Conservation (phyloP, 768 basidiomycete genomes). For the Mycena epipterygia region DNA sequence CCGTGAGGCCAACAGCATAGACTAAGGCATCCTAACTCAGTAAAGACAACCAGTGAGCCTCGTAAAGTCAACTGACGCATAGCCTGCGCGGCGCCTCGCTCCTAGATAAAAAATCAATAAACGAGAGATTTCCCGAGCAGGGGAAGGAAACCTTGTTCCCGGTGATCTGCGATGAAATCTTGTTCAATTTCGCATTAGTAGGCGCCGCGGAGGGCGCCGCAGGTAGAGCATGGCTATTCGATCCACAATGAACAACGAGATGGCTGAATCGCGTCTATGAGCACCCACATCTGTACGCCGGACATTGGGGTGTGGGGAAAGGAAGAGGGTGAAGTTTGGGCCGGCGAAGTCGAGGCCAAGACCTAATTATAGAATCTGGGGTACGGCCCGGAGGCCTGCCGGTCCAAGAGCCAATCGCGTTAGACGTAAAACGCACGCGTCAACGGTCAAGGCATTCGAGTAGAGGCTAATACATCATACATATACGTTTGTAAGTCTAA, state of each 20-base stretch:
- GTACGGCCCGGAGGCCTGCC: constrained; percentile 14
- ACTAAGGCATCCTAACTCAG: constrained; percentile 56
- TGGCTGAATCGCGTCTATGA: not conserved
- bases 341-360: not conserved
- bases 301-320: constrained; percentile 54
- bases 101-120: constrained; percentile 53
- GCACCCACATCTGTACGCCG: constrained; percentile 71
- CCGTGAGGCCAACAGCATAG: constrained; percentile 82
- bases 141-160: constrained; percentile 74
- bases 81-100: constrained; percentile 84
- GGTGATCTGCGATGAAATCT: constrained; percentile 78
- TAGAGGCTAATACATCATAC: constrained; percentile 20
- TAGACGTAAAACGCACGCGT: not conserved
- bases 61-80: constrained; percentile 71
- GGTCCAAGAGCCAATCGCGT: constrained; percentile 22
- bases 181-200: constrained; percentile 70
- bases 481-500: too few species aligned
- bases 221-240: constrained; percentile 58
- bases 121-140: constrained; percentile 3
- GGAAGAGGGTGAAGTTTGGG: not conserved
- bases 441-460: not conserved
- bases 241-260: not conserved
- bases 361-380: constrained; percentile 1
- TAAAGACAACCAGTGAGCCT: not conserved
- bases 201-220: constrained; percentile 43